phyloP scores from a whole-genome alignment of 192 early-diverging fungal genomes.

The Coemansia asiatica region DNA sequence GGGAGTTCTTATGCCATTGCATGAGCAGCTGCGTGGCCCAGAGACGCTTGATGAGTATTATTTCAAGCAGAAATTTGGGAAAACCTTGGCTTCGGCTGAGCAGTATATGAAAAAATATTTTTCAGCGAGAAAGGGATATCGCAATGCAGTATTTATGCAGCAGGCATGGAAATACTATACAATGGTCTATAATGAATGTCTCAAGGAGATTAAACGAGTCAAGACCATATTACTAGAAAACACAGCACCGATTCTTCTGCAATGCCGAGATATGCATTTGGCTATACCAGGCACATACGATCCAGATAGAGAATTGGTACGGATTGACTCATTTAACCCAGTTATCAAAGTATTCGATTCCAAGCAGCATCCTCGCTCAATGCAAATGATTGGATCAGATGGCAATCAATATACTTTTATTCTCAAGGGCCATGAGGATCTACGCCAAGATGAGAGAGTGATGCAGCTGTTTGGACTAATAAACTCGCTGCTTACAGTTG shows the following conservation, averaged over 20 bases:
- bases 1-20: slow-evolving; percentile 78
- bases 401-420: slow-evolving; percentile 86
- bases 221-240: slow-evolving; percentile 81
- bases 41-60: slow-evolving; percentile 86
- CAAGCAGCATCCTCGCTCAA: slow-evolving; percentile 85
- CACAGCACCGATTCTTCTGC: slow-evolving; percentile 83
- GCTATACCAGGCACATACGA: slow-evolving; percentile 86
- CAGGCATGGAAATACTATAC: slow-evolving; percentile 94
- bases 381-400: slow-evolving; percentile 82
- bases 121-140: slow-evolving; percentile 53
- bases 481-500: slow-evolving; percentile 79
- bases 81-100: slow-evolving; percentile 80
- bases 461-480: slow-evolving; percentile 98
- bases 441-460: slow-evolving; percentile 95
- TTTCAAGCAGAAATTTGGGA: slow-evolving; percentile 88
- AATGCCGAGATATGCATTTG: slow-evolving; percentile 80
- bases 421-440: slow-evolving; percentile 95
- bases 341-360: slow-evolving; percentile 81
- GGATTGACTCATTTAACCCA: slow-evolving; percentile 78
- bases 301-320: slow-evolving; percentile 78
- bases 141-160: slow-evolving; percentile 77
- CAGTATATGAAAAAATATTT: slow-evolving; percentile 79
- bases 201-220: slow-evolving; percentile 56
- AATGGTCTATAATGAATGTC: slow-evolving; percentile 58
- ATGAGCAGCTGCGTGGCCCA: slow-evolving; percentile 67